phyloP scores from a whole-genome alignment of 768 basidiomycete genomes.

The Collybia nuda region DNA sequence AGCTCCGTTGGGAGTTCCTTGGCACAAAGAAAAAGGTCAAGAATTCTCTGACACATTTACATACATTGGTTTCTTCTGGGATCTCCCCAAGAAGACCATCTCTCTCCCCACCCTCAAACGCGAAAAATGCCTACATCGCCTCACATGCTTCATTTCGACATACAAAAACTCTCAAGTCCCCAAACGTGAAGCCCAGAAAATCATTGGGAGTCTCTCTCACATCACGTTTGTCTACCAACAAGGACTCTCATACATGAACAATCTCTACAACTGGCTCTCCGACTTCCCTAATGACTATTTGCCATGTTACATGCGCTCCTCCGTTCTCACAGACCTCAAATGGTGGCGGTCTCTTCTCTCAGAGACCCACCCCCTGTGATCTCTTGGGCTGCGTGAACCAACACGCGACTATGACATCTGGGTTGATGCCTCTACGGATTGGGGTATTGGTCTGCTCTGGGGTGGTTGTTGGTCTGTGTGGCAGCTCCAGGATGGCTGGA shows the following conservation, averaged over 20 bases:
- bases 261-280: conserved; percentile 5
- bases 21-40: conserved; percentile 21
- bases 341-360: conserved; percentile 3
- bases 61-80: conserved; percentile 31
- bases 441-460: conserved; percentile 17
- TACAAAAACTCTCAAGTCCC: neutral
- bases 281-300: neutral
- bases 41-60: conserved; percentile 12
- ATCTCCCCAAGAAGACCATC: conserved; percentile 20
- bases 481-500: conserved; percentile 6
- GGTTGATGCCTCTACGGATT: conserved; percentile 28
- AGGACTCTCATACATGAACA: conserved; percentile 4
- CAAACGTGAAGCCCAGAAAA: conserved; percentile 5
- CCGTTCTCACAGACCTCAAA: conserved; percentile 6
- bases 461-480: conserved; percentile 10
- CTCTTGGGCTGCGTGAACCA: conserved; percentile 10
- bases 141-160: conserved; percentile 7
- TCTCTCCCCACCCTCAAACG: conserved; percentile 25
- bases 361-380: neutral
- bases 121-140: conserved; percentile 16
- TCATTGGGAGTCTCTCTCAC: conserved; percentile 20
- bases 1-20: conserved; percentile 17
- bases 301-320: conserved; percentile 3
- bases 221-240: conserved; percentile 21
- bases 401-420: conserved; percentile 21